These are phyloP conservation scores for Amanita rimosa DNA, from an alignment of 768 basidiomycete species.

Conservation along the genomic window DNA sequence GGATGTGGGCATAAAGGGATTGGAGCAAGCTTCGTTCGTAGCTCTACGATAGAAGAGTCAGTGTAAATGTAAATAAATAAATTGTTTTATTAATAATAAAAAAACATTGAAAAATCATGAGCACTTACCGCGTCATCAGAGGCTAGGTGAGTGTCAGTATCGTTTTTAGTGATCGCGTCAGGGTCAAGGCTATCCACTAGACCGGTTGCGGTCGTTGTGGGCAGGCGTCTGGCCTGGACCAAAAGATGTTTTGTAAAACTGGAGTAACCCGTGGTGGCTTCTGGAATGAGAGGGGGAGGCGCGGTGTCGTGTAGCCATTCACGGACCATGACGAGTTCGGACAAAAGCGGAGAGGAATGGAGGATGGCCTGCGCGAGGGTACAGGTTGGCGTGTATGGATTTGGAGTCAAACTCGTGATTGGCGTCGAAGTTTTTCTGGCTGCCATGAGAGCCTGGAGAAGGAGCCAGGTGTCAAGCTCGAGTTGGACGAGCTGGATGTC, in stretches of 20 bases:
- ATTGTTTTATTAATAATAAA: too few relatives aligned
- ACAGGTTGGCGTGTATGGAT: constrained; percentile 75
- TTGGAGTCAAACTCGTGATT: constrained; percentile 24
- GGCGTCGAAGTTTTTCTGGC: constrained; percentile 55
- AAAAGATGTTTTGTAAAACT: constrained; percentile 70
- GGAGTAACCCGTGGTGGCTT: constrained; percentile 76
- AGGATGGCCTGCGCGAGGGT: constrained; percentile 69
- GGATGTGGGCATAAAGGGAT: constrained; percentile 70
- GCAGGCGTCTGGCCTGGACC: constrained; percentile 51
- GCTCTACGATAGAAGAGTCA: constrained; percentile 29
- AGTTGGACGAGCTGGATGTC: constrained; percentile 46
- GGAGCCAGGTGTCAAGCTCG: constrained; percentile 75
- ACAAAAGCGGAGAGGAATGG: constrained; percentile 51
- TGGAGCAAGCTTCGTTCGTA: constrained; percentile 74
- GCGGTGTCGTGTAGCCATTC: constrained; percentile 84
- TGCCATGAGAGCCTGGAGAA: constrained; percentile 71
- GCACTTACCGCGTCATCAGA: constrained; percentile 67
- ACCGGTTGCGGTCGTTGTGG: constrained; percentile 26
- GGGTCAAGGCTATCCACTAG: constrained; percentile 64
- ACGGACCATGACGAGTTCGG: constrained; percentile 72
- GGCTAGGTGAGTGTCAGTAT: constrained; percentile 42
- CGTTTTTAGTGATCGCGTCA: constrained; percentile 57
- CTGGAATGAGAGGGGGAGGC: constrained; percentile 45
- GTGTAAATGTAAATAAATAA: background rate
- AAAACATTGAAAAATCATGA: background rate